Conservation (phyloP, 441 rosid species). For the Aquilaria agallochum region DNA sequence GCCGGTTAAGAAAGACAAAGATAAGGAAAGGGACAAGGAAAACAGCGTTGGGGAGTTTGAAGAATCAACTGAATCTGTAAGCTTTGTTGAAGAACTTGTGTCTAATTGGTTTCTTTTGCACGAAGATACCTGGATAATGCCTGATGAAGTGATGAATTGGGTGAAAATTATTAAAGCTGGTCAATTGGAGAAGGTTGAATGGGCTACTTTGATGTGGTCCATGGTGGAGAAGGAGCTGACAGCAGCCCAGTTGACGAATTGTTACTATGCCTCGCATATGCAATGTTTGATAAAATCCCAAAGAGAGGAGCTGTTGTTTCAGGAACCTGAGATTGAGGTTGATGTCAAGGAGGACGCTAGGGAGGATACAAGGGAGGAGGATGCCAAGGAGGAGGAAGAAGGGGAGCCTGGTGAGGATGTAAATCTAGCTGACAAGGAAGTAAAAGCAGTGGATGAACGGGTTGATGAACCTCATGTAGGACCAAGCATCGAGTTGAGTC, state of each 20-base stretch:
- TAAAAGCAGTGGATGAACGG: conserved; percentile 20
- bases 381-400: conserved; percentile 34
- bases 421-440: conserved; percentile 26
- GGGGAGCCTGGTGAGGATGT: conserved; percentile 25
- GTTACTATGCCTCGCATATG: conserved; percentile 87
- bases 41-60: conserved; percentile 18
- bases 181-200: conserved; percentile 72
- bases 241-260: conserved; percentile 37
- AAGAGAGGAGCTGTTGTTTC: conserved; percentile 34
- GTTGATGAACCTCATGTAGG: conserved; percentile 16
- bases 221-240: conserved; percentile 86
- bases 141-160: conserved; percentile 46
- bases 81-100: conserved; percentile 54
- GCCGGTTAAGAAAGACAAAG: conserved; percentile 48
- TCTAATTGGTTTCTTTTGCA: conserved; percentile 67
- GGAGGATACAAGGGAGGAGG: conserved; percentile 45
- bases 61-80: conserved; percentile 44
- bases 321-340: conserved; percentile 30
- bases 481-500: conserved; percentile 39
- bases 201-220: conserved; percentile 74
- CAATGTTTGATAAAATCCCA: conserved; percentile 65
- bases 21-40: conserved; percentile 13
- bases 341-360: conserved; percentile 32
- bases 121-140: conserved; percentile 81
- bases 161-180: conserved; percentile 45